Conservation (phyloP, 139 green algal species). For the Gonium pectorale region DNA sequence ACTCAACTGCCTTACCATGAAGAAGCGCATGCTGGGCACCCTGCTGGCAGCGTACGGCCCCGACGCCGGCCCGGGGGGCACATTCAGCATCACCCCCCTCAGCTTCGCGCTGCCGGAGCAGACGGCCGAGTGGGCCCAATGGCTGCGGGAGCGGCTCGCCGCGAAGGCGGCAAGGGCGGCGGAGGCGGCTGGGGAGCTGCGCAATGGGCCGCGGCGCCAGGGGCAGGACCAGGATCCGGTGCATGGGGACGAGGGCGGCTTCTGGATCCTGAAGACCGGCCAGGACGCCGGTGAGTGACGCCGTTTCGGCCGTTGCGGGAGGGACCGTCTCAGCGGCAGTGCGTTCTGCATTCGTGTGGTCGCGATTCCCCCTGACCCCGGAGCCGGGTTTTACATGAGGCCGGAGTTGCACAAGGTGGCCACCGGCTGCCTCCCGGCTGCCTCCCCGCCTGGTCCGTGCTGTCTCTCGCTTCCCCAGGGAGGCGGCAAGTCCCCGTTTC, state of each 20-base stretch:
- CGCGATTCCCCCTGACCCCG: no score
- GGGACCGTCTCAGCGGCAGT: no score
- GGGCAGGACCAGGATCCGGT: not conserved
- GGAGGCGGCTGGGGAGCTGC: not conserved
- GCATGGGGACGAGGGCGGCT: not conserved
- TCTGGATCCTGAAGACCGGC: conserved; percentile 73
- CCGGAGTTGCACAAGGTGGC: no score
- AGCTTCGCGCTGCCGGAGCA: conserved; percentile 65
- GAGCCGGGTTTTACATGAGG: no score
- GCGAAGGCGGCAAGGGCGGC: not conserved
- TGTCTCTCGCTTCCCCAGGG: no score
- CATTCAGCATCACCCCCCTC: conserved; percentile 28
- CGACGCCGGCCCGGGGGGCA: conserved; percentile 1
- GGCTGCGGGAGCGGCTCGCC: conserved; percentile 35
- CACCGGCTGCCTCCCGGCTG: no score
- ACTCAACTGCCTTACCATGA: conserved; percentile 73
- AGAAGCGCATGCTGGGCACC: conserved; percentile 69
- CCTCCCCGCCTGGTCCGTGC: no score
- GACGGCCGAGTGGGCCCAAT: conserved; percentile 50
- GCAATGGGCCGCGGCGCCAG: no score
- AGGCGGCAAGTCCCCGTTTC: no score
- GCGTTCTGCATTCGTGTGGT: no score
- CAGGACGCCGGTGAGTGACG: conserved; percentile 56
- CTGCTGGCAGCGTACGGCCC: conserved; percentile 22
- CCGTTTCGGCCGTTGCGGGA: not conserved